Conservation (phyloP, 331 rosid genomes). For the Acacia concinna region DNA sequence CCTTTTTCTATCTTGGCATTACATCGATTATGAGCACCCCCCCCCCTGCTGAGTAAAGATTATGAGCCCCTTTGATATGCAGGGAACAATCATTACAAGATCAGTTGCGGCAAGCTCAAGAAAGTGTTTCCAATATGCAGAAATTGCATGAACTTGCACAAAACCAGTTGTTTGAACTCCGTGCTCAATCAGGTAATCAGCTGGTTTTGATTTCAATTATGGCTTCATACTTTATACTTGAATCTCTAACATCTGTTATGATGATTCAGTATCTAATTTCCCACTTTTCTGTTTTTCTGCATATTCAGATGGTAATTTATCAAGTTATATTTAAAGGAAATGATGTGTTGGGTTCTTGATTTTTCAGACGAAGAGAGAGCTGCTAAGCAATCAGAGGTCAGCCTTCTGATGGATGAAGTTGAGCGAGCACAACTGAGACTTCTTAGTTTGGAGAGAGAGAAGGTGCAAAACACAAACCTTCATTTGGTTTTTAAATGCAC, state of each 20-base stretch:
- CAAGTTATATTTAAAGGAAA: constrained; percentile 12
- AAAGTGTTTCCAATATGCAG: constrained; percentile 93
- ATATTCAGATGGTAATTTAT: not conserved
- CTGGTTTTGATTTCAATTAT: constrained; percentile 30
- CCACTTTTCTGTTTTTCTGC: constrained; percentile 22
- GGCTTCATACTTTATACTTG: constrained; percentile 21
- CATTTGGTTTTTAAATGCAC: constrained; percentile 28
- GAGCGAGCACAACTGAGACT: constrained; percentile 94
- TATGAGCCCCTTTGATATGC: constrained; percentile 37
- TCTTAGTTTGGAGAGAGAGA: constrained; percentile 93
- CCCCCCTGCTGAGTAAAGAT: no score
- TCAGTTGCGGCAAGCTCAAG: constrained; percentile 88
- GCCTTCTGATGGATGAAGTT: constrained; percentile 94
- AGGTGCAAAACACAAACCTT: constrained; percentile 48
- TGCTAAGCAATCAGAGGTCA: constrained; percentile 89
- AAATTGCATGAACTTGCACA: constrained; percentile 95
- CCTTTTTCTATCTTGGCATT: constrained; percentile 27
- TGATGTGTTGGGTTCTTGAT: constrained; percentile 15
- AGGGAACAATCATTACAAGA: constrained; percentile 94
- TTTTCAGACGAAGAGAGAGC: constrained; percentile 90
- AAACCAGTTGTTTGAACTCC: constrained; percentile 90
- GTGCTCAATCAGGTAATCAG: constrained; percentile 87
- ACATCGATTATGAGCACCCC: constrained; percentile 21
- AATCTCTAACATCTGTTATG: constrained; percentile 16
- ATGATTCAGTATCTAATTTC: constrained; percentile 11